These are phyloP conservation scores for Neofusicoccum kwambonambiense DNA, from an alignment of 2,329 filamentous ascomycete species.

Conservation along the genomic window DNA sequence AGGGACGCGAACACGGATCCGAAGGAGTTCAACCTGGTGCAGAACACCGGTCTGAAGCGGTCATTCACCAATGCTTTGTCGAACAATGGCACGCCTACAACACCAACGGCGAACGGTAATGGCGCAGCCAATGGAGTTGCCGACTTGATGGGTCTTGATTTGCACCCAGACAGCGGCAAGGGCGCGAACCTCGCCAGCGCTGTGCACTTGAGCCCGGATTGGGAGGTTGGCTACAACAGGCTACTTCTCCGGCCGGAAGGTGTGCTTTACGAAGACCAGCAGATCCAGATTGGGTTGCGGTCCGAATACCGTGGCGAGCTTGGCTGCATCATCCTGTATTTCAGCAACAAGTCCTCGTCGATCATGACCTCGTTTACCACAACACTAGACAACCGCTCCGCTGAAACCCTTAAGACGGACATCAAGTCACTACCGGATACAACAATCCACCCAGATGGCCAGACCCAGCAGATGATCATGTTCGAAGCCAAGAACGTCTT, in stretches of 20 bases:
- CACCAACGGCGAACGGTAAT: constrained; percentile 41
- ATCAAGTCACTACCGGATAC: constrained; percentile 86
- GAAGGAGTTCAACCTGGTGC: constrained; percentile 75
- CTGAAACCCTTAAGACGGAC: constrained; percentile 75
- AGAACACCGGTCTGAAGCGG: constrained; percentile 79
- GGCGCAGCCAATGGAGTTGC: constrained; percentile 49
- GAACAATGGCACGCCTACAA: constrained; percentile 32
- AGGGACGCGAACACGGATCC: constrained; percentile 88
- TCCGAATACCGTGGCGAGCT: constrained; percentile 95
- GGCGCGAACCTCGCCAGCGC: constrained; percentile 82
- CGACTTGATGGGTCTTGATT: constrained; percentile 81
- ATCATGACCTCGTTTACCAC: constrained; percentile 90
- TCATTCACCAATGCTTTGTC: constrained; percentile 66
- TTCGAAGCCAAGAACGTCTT: constrained; percentile 86
- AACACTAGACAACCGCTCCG: constrained; percentile 71
- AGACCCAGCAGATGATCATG: constrained; percentile 92
- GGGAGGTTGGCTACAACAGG: constrained; percentile 86
- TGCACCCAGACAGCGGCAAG: constrained; percentile 60
- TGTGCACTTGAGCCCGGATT: constrained; percentile 88
- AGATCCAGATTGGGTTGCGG: constrained; percentile 87
- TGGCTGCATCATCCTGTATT: constrained; percentile 93
- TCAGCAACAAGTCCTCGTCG: constrained; percentile 87
- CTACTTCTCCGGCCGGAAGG: constrained; percentile 79
- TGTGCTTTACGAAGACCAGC: constrained; percentile 89
- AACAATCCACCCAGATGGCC: constrained; percentile 68